Percentiles rank a stretch among this genome's conserved stretches.
These are phyloP conservation scores for Trichoderma lentiforme DNA, from an alignment of 2,329 filamentous ascomycete genomes.

Conservation along the genomic window DNA sequence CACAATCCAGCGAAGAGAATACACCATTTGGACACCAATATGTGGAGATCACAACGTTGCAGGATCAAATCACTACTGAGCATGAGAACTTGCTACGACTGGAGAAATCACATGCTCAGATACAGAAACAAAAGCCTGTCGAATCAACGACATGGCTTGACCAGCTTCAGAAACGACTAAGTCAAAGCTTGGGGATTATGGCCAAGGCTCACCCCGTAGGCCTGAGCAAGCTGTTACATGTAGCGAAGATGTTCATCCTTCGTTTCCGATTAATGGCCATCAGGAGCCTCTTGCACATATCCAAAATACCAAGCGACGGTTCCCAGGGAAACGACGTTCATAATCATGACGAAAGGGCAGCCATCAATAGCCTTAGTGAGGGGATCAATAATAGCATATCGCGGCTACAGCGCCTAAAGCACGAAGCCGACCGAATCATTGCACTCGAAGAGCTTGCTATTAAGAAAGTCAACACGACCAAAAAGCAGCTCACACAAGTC, in stretches of 20 bases:
- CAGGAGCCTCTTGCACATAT: background rate
- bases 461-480: background rate
- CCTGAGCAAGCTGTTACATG: background rate
- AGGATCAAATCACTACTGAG: background rate
- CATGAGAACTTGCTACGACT: conserved; percentile 10
- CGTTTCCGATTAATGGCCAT: background rate
- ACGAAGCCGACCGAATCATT: background rate
- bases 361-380: background rate
- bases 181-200: background rate
- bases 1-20: too few species aligned
- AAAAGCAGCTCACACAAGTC: background rate
- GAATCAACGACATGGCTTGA: conserved; percentile 11
- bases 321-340: background rate
- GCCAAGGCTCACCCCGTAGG: background rate
- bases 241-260: background rate
- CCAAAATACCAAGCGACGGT: background rate
- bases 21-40: background rate
- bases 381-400: conserved; percentile 1
- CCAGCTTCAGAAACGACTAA: background rate
- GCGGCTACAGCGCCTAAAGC: background rate
- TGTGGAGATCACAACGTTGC: background rate
- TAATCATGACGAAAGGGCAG: background rate
- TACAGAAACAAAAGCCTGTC: background rate
- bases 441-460: background rate
- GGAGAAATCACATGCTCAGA: background rate